Base-by-base conservation (phyloP, 805 yeast species). In the Candida vaughaniae region DNA sequence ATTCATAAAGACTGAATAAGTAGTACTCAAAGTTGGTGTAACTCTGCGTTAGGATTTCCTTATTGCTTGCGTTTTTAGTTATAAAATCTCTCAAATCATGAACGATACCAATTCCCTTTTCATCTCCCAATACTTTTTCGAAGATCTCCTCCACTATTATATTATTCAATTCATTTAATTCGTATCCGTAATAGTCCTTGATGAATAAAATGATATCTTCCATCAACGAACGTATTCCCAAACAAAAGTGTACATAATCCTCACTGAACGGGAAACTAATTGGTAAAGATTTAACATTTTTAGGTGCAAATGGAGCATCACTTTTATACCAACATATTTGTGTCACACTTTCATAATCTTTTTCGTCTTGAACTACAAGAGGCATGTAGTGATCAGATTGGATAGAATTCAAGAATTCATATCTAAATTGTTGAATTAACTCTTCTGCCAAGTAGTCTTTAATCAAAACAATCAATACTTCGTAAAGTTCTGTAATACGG, bases 341-440 rank as follows among this genome's bases (percentile, higher is more conserved):
- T 41, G 82, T 67, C 22, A 85, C 78, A 43, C 78, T 77, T 15
- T 78, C 80, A 55, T 80, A 86, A 33, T 83, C 73, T 9, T 68
- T 64, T 27, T 63, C 56, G 34, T 78, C 78, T 43, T 80, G 74
- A 22, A 89, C 78, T 0, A 76, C 75, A 66, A 89, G 74, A 9
- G 96, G 95, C 88, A 86, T 87, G 46, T 87, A 86, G 55, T 87
- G 93, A 55, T 91, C 97, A 16, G 82, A 81, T 42, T 77, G 75
- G 25, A 89, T 75, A 5, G 82, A 64, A 7, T 71, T 70, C 22
- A 69, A 61, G 62, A 89, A 91, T 33, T 81, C 82, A 9, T 56
- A 56, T 16, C 74, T 67, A 57, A 88, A 87, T 11, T 73, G 71
- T 41, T 62, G 64, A 10, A 77, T 71, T 16, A 80, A 61, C 8